A percentile compares a stretch with the other conserved stretches of the same genome.
These are phyloP conservation scores for Blastomyces gilchristii DNA, from an alignment of 2,329 filamentous ascomycete species.

Conservation along the genomic window DNA sequence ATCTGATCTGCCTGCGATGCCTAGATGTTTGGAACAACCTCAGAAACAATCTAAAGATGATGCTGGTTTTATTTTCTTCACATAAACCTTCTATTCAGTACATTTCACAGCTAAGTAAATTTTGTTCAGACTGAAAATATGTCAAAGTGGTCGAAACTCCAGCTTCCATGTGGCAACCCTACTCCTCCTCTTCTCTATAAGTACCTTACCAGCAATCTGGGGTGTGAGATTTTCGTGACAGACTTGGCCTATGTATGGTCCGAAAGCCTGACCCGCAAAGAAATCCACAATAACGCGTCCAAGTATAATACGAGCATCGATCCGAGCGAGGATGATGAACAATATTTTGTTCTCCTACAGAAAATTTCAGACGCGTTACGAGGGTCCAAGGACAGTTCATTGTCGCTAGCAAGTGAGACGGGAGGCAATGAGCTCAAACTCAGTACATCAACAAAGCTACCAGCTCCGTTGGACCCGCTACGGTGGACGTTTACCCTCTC, in stretches of 20 bases:
- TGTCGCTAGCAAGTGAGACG: slow-evolving; percentile 22
- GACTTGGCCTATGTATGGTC: slow-evolving; percentile 51
- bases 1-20: neutral
- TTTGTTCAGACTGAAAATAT: neutral
- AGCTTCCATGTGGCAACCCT: slow-evolving; percentile 17
- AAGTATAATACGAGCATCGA: slow-evolving; percentile 47
- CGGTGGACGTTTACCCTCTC: slow-evolving; percentile 43
- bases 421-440: slow-evolving; percentile 35
- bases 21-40: neutral
- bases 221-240: slow-evolving; percentile 47
- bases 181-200: slow-evolving; percentile 33
- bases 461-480: slow-evolving; percentile 43
- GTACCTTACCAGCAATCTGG: slow-evolving; percentile 25
- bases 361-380: slow-evolving; percentile 44
- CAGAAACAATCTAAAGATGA: neutral
- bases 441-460: slow-evolving; percentile 40
- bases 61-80: neutral
- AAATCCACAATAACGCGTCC: slow-evolving; percentile 42
- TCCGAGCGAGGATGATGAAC: slow-evolving; percentile 46
- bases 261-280: slow-evolving; percentile 37
- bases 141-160: slow-evolving; percentile 28
- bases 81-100: neutral
- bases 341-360: slow-evolving; percentile 46
- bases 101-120: neutral
- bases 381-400: slow-evolving; percentile 24